Percentiles rank a stretch among this genome's conserved stretches.
phyloP scores from a whole-genome alignment of 306 rosid genomes.

The Trifolium subterraneum region DNA sequence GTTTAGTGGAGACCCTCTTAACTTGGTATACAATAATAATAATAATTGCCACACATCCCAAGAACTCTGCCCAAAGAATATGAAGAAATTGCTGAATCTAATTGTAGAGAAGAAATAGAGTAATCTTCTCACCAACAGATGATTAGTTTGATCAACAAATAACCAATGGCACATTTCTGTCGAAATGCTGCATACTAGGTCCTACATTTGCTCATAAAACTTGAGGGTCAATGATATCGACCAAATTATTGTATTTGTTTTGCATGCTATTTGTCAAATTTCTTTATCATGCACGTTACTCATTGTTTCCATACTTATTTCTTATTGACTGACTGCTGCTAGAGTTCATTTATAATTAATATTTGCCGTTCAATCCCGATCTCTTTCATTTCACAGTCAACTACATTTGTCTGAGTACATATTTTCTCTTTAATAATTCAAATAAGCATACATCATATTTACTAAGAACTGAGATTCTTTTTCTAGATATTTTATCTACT shows the following conservation, averaged over 20 bases:
- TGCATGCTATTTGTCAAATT: constrained; percentile 7
- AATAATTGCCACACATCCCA: constrained; percentile 1
- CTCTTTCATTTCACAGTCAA: constrained; percentile 9
- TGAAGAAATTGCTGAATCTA: constrained; percentile 18
- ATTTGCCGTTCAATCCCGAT: neutral
- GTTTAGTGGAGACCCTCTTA: constrained; percentile 12
- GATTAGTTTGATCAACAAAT: constrained; percentile 29
- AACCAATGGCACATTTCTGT: constrained; percentile 7
- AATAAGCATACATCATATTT: neutral
- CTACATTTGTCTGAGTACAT: constrained; percentile 5
- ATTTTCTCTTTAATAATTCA: neutral
- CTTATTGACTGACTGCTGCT: constrained; percentile 6
- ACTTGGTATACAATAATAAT: neutral
- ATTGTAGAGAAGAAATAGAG: constrained; percentile 1
- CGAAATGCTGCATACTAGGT: neutral
- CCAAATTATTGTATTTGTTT: constrained; percentile 2
- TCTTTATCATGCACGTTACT: neutral
- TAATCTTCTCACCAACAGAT: constrained; percentile 19
- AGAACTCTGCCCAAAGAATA: constrained; percentile 23
- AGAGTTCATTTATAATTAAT: neutral
- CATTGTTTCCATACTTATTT: neutral
- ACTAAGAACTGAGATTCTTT: neutral
- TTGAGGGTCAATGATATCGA: constrained; percentile 4
- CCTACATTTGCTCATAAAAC: neutral
- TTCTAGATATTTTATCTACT: neutral